phyloP scores from a whole-genome alignment of 306 rosid species.

The Malus sieversii region DNA sequence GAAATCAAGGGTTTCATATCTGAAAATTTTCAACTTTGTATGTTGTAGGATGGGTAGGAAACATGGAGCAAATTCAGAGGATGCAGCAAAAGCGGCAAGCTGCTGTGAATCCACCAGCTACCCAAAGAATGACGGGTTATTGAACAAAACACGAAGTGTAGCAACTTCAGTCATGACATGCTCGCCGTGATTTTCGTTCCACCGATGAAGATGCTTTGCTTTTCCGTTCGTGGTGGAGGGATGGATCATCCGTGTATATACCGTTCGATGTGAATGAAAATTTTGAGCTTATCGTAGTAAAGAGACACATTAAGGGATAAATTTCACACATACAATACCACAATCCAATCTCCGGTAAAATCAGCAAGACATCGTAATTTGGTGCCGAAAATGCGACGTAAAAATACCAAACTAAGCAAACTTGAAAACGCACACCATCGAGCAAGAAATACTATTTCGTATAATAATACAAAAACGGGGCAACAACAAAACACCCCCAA shows the following conservation, averaged over 20 bases:
- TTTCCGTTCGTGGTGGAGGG: background rate
- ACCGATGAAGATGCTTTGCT: background rate
- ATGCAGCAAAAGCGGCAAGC: background rate
- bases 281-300: background rate
- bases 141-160: background rate
- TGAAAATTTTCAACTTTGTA: background rate
- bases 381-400: background rate
- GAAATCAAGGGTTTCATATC: background rate
- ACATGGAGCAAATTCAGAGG: constrained; percentile 2
- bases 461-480: background rate
- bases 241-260: background rate
- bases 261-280: background rate
- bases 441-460: background rate
- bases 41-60: constrained; percentile 23
- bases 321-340: background rate
- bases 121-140: constrained; percentile 7
- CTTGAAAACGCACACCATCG: background rate
- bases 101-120: constrained; percentile 6
- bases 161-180: background rate
- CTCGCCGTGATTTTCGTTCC: background rate
- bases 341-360: background rate
- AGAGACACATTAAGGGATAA: background rate
- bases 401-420: background rate
- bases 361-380: background rate
- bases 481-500: background rate